A percentile compares a stretch with the other conserved stretches of the same genome.
Evolutionary conservation across 2,329 filamentous ascomycete species (phyloP).

Genomic region (Ambrosiella cleistominuta): DNA sequence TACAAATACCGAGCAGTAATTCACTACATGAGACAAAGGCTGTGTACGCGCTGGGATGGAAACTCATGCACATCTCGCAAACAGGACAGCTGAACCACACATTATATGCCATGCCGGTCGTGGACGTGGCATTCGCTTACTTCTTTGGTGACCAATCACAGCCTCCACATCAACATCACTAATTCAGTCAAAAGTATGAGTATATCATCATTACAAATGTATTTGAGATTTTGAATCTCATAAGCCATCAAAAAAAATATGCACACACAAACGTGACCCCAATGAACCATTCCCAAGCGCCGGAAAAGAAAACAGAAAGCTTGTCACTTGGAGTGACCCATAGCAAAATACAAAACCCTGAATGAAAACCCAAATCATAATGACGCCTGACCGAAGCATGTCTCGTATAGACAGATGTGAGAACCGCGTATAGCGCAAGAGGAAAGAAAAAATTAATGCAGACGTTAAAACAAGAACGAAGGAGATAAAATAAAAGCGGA

Average conservation of each 20-base stretch:
- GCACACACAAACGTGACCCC: neutral
- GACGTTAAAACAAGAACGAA: neutral
- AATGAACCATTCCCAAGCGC: neutral
- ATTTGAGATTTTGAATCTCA: neutral
- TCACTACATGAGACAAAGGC: no score
- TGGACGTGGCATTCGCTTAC: neutral
- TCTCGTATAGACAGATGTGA: neutral
- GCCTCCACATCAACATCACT: neutral
- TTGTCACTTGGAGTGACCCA: neutral
- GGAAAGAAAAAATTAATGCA: neutral
- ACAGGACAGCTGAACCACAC: no score
- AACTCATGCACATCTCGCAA: no score
- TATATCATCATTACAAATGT: neutral
- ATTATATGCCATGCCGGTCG: no score
- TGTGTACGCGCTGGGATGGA: no score
- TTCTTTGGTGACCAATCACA: neutral
- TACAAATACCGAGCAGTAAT: no score
- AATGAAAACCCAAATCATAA: neutral
- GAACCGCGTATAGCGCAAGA: neutral
- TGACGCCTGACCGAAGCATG: neutral
- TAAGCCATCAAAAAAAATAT: neutral
- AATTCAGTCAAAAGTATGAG: neutral
- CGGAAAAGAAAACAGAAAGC: neutral
- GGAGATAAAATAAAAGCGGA: neutral
- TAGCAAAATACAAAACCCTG: neutral